Conservation (phyloP, 2,329 filamentous ascomycete genomes). For the Penicillium decumbens region DNA sequence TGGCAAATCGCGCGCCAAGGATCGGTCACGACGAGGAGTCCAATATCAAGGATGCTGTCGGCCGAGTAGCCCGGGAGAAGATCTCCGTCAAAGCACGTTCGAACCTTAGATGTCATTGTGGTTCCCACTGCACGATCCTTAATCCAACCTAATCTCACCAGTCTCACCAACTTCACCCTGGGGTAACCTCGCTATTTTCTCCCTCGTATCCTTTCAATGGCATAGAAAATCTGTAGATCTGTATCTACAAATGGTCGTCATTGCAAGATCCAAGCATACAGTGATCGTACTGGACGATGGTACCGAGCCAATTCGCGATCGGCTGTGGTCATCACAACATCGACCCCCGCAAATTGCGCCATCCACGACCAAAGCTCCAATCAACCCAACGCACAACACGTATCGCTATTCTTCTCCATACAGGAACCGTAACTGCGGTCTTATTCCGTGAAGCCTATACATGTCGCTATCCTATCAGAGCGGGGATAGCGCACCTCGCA, state of each 20-base stretch:
- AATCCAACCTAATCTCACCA: background rate
- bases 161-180: background rate
- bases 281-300: background rate
- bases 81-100: background rate
- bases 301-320: constrained; percentile 5
- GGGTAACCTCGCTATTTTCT: background rate
- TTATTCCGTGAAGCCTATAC: background rate
- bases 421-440: background rate
- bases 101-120: background rate
- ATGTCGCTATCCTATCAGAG: constrained; percentile 15
- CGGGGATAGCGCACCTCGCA: constrained; percentile 19
- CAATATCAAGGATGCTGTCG: constrained; percentile 3
- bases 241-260: background rate
- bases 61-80: constrained; percentile 10
- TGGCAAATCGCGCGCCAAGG: background rate
- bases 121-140: background rate
- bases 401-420: background rate
- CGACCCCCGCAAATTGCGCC: constrained; percentile 29
- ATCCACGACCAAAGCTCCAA: constrained; percentile 20
- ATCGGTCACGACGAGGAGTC: background rate
- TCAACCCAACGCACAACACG: constrained; percentile 2
- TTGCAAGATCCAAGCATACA: background rate
- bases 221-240: background rate
- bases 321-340: constrained; percentile 23
- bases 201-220: background rate